phyloP scores from a whole-genome alignment of 2,329 filamentous ascomycete species.

The Bisporella sp. region DNA sequence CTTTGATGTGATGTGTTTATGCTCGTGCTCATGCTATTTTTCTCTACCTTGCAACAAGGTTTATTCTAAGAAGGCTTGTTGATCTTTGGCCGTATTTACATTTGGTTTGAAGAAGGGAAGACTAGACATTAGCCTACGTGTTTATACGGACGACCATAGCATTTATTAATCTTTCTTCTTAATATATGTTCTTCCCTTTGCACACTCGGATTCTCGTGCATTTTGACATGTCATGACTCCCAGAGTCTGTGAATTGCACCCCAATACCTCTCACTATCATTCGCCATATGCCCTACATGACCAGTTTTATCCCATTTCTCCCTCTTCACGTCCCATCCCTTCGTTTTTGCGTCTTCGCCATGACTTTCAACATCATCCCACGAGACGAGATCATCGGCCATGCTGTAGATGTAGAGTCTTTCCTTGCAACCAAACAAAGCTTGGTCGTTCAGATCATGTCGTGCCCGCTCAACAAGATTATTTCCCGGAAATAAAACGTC shows the following conservation, averaged over 20 bases:
- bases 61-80: too few species aligned
- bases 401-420: slow-evolving; percentile 23
- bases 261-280: slow-evolving; percentile 15
- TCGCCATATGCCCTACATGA: background rate
- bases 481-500: background rate
- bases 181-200: too few species aligned
- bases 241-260: slow-evolving; percentile 17
- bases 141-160: too few species aligned
- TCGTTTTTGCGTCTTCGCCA: slow-evolving; percentile 14
- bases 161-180: too few species aligned
- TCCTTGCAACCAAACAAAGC: slow-evolving; percentile 9
- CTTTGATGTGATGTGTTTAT: too few species aligned
- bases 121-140: too few species aligned
- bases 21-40: too few species aligned
- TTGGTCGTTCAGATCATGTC: slow-evolving; percentile 18
- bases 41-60: too few species aligned
- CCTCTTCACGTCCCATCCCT: slow-evolving; percentile 12
- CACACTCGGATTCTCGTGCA: too few species aligned
- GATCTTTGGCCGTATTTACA: too few species aligned
- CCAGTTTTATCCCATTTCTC: slow-evolving; percentile 16
- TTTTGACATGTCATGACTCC: background rate
- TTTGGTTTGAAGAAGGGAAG: too few species aligned
- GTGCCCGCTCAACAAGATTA: slow-evolving; percentile 10
- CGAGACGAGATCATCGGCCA: slow-evolving; percentile 19
- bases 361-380: slow-evolving; percentile 22